phyloP scores from a whole-genome alignment of 2,329 filamentous ascomycete genomes.

The Fusarium mangiferae region DNA sequence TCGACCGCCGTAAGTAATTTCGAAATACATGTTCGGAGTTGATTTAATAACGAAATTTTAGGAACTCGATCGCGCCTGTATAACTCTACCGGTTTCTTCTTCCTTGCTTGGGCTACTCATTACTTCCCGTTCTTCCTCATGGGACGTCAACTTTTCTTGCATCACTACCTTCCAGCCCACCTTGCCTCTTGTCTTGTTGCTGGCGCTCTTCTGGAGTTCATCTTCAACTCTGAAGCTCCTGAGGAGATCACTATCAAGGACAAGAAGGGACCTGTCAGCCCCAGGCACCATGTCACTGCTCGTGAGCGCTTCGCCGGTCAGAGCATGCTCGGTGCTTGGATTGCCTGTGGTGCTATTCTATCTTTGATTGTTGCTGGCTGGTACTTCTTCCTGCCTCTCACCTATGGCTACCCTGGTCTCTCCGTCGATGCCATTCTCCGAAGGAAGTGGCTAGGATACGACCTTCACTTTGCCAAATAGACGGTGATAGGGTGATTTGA shows the following conservation, averaged over 20 bases:
- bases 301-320: conserved; percentile 83
- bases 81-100: conserved; percentile 99
- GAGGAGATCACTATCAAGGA: conserved; percentile 63
- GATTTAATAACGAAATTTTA: conserved; percentile 52
- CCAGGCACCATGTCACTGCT: conserved; percentile 76
- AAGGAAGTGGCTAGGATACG: conserved; percentile 96
- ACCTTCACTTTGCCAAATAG: conserved; percentile 98
- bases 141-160: conserved; percentile 96
- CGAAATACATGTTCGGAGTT: background rate
- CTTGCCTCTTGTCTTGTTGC: conserved; percentile 90
- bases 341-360: conserved; percentile 77
- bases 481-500: background rate
- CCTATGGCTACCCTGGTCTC: conserved; percentile 93
- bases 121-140: conserved; percentile 98
- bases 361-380: conserved; percentile 77
- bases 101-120: conserved; percentile 96
- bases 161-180: conserved; percentile 96
- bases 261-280: conserved; percentile 57
- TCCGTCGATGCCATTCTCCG: conserved; percentile 79
- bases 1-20: conserved; percentile 84
- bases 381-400: conserved; percentile 94
- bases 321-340: conserved; percentile 82
- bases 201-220: conserved; percentile 91
- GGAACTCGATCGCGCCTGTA: conserved; percentile 94
- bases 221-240: conserved; percentile 88